Evolutionary conservation across 495 filamentous ascomycete species (phyloP), one percentile per base, ranked within the genome.

Genomic region (Penicillium angulare): DNA sequence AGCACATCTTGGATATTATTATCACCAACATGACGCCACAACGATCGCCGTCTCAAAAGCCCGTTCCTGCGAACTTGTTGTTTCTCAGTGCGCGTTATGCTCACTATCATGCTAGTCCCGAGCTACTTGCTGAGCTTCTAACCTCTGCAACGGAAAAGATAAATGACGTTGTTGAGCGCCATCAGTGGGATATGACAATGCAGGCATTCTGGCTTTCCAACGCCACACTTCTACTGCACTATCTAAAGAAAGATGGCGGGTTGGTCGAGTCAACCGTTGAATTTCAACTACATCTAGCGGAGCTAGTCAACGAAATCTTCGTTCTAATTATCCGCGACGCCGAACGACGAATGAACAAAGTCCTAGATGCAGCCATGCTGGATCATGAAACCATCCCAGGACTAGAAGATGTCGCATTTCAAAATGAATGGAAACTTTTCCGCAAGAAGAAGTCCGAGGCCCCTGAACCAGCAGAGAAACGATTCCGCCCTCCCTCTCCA

Each of bases 161-260:
- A 53, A 97, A 97, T 57, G 85, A 89, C 44, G 90, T 97, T 33
- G 90, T 98, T 22, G 95, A 97, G 62, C 80, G 79, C 31, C 82
- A 96, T 58, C 93, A 99, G 60, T 97, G 93, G 92, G 93, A 99
- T 60, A 99, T 99, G 93, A 99, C 93, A 0, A 93, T 97, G 52
- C 77, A 97, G 15, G 95, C 93, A 2, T 99, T 97, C 61, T 99
- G 93, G 93, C 89, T 96, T 61, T 97, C 95, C 7, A 99, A 99
- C 66, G 93, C 90, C 20, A 97, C 92, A 1, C 73, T 99, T 5
- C 74, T 99, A 2, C 77, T 99, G 20, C 92, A 99, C 66, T 99
- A 99, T 62, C 75, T 99, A 31, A 96, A 95, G 69, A 99, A 99
- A 64, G 93, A 99, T 57, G 70, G 78, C 15, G 92, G 90, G 2